These are phyloP conservation scores for Trichodelitschia bisporula DNA, from an alignment of 495 filamentous ascomycete species.

Conservation along the genomic window DNA sequence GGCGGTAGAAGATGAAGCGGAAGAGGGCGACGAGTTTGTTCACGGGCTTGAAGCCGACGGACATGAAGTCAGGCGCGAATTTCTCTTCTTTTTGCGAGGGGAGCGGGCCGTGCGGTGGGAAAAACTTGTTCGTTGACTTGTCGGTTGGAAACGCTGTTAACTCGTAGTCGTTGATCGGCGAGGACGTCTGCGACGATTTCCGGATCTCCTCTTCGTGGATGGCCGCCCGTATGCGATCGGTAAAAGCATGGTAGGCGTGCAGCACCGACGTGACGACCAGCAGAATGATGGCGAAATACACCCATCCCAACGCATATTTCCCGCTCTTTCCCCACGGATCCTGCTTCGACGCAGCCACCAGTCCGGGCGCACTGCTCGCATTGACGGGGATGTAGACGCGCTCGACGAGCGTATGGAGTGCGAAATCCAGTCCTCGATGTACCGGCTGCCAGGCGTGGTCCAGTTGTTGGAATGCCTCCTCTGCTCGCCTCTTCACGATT, in stretches of 20 bases:
- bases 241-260: conserved; percentile 62
- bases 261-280: conserved; percentile 34
- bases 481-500: neutral
- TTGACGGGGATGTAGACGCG: conserved; percentile 48
- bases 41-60: conserved; percentile 32
- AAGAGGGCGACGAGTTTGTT: conserved; percentile 56
- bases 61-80: too few relatives aligned
- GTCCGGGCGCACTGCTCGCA: conserved; percentile 40
- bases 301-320: conserved; percentile 72
- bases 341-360: conserved; percentile 45
- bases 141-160: conserved; percentile 44
- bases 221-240: conserved; percentile 67
- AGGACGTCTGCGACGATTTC: conserved; percentile 25
- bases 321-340: conserved; percentile 63
- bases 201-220: conserved; percentile 51
- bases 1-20: conserved; percentile 67
- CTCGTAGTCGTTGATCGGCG: conserved; percentile 41
- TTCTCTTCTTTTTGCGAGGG: too few relatives aligned
- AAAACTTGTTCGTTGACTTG: conserved; percentile 42
- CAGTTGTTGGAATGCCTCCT: too few relatives aligned
- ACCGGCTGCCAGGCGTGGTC: too few relatives aligned
- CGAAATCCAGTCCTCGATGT: too few relatives aligned
- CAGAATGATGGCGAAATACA: conserved; percentile 58
- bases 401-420: conserved; percentile 25
- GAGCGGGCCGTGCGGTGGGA: conserved; percentile 29